These are phyloP conservation scores for Russula sp. DNA, from an alignment of 768 basidiomycete genomes.

Conservation along the genomic window DNA sequence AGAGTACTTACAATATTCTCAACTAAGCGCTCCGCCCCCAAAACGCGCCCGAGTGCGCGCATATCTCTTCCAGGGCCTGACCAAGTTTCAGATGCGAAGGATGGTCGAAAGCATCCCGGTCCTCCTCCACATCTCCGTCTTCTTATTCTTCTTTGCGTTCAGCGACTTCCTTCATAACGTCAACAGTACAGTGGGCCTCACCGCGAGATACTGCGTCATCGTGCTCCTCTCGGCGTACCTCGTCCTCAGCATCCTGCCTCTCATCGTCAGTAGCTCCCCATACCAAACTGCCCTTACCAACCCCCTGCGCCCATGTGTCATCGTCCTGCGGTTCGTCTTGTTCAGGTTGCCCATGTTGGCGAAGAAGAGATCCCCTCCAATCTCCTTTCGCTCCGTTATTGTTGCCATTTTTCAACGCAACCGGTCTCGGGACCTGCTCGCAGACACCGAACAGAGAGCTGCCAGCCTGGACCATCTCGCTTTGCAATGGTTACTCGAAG, in stretches of 20 bases:
- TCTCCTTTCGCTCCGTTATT: neutral
- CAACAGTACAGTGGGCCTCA: neutral
- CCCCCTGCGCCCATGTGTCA: constrained; percentile 1
- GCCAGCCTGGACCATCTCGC: constrained; percentile 1
- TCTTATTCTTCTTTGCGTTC: constrained; percentile 11
- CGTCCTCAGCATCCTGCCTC: constrained; percentile 4
- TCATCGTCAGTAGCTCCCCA: constrained; percentile 7
- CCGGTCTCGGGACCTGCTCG: constrained; percentile 1
- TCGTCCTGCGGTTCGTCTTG: constrained; percentile 3
- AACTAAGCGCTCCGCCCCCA: constrained; percentile 1
- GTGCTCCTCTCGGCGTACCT: neutral
- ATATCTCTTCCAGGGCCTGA: constrained; percentile 4
- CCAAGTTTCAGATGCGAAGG: constrained; percentile 8
- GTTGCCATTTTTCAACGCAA: neutral
- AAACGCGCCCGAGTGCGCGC: constrained; percentile 15
- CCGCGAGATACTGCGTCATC: neutral
- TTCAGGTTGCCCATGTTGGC: neutral
- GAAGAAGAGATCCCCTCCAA: neutral
- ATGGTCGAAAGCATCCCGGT: constrained; percentile 10
- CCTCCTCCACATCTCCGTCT: constrained; percentile 10
- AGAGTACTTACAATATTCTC: constrained; percentile 1
- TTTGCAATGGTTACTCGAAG: constrained; percentile 4
- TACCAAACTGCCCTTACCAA: constrained; percentile 16
- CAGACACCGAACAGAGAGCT: constrained; percentile 2
- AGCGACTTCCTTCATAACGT: constrained; percentile 8